phyloP scores from a whole-genome alignment of 2,329 filamentous ascomycete genomes.

The Septoria linicola region DNA sequence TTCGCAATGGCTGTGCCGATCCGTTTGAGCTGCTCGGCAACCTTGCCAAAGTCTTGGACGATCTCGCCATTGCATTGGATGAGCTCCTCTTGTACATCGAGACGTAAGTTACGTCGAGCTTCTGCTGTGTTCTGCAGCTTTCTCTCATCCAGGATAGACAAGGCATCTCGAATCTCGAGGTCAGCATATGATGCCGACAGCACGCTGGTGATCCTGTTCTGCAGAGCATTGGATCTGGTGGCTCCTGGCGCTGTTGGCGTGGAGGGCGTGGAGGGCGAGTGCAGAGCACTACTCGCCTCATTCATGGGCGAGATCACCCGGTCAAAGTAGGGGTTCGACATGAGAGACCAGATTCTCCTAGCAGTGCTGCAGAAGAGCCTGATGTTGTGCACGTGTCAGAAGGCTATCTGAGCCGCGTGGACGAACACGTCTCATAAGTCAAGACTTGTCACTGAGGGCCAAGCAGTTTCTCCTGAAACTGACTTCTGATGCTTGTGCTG shows the following conservation, averaged over 20 bases:
- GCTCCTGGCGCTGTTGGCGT: slow-evolving; percentile 1
- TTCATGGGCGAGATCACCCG: slow-evolving; percentile 24
- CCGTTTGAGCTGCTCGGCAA: slow-evolving; percentile 87
- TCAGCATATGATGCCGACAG: slow-evolving; percentile 92
- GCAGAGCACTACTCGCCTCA: slow-evolving; percentile 9
- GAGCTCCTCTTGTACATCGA: slow-evolving; percentile 87
- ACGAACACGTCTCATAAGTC: too few species aligned
- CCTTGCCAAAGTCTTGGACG: slow-evolving; percentile 80
- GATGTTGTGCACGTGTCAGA: slow-evolving; percentile 1
- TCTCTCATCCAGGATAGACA: slow-evolving; percentile 73
- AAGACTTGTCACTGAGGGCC: too few species aligned
- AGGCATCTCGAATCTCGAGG: slow-evolving; percentile 81
- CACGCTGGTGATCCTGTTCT: slow-evolving; percentile 78
- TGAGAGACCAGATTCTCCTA: neutral
- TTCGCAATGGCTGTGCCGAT: slow-evolving; percentile 76
- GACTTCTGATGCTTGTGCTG: too few species aligned
- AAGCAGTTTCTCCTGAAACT: too few species aligned
- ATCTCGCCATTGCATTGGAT: slow-evolving; percentile 90
- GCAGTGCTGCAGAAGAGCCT: neutral
- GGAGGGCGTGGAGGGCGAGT: slow-evolving; percentile 24
- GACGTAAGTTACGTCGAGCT: slow-evolving; percentile 72
- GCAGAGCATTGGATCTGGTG: slow-evolving; percentile 63
- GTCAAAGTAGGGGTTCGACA: slow-evolving; percentile 32
- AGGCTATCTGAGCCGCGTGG: neutral
- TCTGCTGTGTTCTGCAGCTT: slow-evolving; percentile 72